These are phyloP conservation scores for Myxozyma vanderwaltii DNA, from an alignment of 805 yeast species.

Conservation along the genomic window DNA sequence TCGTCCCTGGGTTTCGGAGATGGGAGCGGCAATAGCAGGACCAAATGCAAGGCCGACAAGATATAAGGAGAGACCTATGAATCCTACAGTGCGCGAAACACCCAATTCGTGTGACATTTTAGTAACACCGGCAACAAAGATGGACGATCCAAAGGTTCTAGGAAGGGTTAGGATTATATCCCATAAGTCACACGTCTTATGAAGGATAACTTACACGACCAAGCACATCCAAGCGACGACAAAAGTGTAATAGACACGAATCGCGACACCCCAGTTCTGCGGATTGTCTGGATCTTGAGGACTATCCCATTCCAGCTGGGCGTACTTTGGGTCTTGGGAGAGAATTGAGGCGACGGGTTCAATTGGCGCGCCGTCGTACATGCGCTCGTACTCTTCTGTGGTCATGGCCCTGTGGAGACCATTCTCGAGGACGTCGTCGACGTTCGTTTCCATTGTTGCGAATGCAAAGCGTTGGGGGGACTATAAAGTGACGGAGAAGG, in stretches of 20 bases:
- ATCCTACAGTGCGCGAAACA: slow-evolving; percentile 60
- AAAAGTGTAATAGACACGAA: slow-evolving; percentile 47
- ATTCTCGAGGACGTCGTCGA: neutral
- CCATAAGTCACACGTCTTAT: neutral
- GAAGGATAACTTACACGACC: slow-evolving; percentile 21
- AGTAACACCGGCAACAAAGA: slow-evolving; percentile 66
- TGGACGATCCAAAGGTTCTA: slow-evolving; percentile 68
- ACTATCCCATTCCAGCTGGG: slow-evolving; percentile 36
- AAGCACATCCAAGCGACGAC: slow-evolving; percentile 35
- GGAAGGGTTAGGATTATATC: neutral
- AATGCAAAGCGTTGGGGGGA: too few species aligned
- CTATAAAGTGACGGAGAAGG: too few species aligned
- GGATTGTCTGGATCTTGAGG: slow-evolving; percentile 46
- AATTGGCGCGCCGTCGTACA: neutral
- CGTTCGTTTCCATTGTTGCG: neutral
- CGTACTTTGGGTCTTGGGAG: neutral
- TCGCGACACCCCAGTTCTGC: slow-evolving; percentile 40
- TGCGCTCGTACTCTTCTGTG: slow-evolving; percentile 11
- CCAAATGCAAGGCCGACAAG: slow-evolving; percentile 65
- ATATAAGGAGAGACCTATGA: slow-evolving; percentile 58
- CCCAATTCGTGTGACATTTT: slow-evolving; percentile 53
- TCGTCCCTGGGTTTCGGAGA: slow-evolving; percentile 70
- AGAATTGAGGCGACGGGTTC: slow-evolving; percentile 9
- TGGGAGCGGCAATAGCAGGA: slow-evolving; percentile 53
- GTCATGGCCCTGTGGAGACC: slow-evolving; percentile 10